Base-by-base conservation (phyloP, 352 stramenopile species). In the Phytopythium delawarense region DNA sequence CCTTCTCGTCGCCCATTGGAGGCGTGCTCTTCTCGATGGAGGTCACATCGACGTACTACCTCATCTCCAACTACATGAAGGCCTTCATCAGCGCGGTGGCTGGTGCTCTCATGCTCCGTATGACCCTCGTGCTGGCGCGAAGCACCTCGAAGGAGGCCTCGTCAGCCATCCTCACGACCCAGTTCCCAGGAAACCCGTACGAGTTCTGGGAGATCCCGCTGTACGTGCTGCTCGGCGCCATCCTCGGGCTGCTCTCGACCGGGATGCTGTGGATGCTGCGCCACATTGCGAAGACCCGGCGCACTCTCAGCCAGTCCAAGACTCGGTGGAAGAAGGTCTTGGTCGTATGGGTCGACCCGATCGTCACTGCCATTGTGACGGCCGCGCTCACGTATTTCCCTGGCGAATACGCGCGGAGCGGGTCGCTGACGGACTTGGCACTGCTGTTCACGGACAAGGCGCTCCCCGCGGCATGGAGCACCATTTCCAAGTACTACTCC, bases 21-120 rank as follows among this genome's bases (percentile, higher is more conserved):
- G 94, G 93, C 13, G 96, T 98, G 18, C 74, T 98, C 28, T 98
- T 98, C 72, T 96, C 84, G 1, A 96, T 98, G 67, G 95, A 98
- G 60, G 92, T 98, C 34, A 95, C 87, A 0, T 78, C 85, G 20
- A 94, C 88, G 11, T 96, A 94, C 69, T 95, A 94, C 58, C 71
- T 95, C 62, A 91, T 92, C 63, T 92, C 82, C 59, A 96, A 96
- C 73, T 96, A 96, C 74, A 92, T 91, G 65, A 93, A 93, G 69
- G 84, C 81, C 5, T 96, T 96, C 64, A 84, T 96, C 59, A 90
- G 81, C 48, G 85, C 88, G 0, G 83, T 96, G 5, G 74, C 83
- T 1, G 88, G 81, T 15, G 72, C 88, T 1, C 35, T 96, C 9
- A 92, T 94, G 79, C 63, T 94, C 21, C 78, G 92, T 21, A 51